Base-by-base conservation (phyloP, 192 early-diverging fungal species). In the Gaertneriomyces semiglobifer region DNA sequence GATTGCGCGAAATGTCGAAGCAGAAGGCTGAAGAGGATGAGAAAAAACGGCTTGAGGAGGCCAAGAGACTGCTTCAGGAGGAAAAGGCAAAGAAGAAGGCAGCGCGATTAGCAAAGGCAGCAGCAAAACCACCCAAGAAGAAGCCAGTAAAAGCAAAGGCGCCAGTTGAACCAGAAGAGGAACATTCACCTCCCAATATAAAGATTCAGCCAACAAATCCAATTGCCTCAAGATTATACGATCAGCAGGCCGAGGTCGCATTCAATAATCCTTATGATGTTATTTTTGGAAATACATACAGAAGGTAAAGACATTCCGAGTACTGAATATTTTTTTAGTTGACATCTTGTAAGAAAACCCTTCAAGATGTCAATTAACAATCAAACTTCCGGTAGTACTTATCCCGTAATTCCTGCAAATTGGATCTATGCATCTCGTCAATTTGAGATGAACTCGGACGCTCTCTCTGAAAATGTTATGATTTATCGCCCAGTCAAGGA, bases 341-440 rank as follows among this genome's bases (percentile, higher is more conserved):
- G 48, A 50, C 48, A 50, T 50, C 18, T 18, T n/a, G 18, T 50
- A 50, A 50, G 48, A 50, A 48, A 50, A 2, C 48, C 18, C 48
- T 33, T 33, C 25, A 33, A 18, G 18, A 50, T 50, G 48, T 50
- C 48, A 50, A 50, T 50, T 50, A 50, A 56, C 25, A 33, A 12
- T 11, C 48, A n/a, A n/a, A n/a, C n/a, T n/a, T n/a, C n/a, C n/a
- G n/a, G n/a, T n/a, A n/a, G n/a, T n/a, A 48, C 47, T 11, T 11
- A 48, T 48, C 47, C 47, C 47, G 47, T 48, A n/a, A n/a, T 48
- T 11, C 47, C 47, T 48, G 47, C 47, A 11, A 48, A 48, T n/a
- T 48, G 47, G 47, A 9, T 11, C 9, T 48, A 48, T n/a, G 47
- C 47, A 11, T 11, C 9, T 48, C 9, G 47, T 9, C 47, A 48